Base-by-base conservation (phyloP, 371 early-diverging fungal genomes). In the Mucor ambiguus region DNA sequence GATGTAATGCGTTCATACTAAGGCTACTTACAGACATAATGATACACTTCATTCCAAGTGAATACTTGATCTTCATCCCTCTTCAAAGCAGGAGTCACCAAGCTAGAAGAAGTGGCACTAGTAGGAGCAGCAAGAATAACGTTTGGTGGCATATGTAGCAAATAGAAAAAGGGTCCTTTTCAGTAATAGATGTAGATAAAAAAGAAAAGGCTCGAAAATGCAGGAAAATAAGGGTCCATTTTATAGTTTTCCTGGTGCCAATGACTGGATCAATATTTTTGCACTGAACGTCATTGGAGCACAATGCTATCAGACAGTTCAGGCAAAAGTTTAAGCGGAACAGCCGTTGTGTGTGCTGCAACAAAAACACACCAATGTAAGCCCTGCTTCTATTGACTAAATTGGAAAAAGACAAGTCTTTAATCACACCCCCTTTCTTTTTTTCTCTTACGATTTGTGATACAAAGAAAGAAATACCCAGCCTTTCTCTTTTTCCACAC, bases 21-120 rank as follows among this genome's bases (percentile, higher is more conserved):
- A 41, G 18, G 16, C 37, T 58, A 54, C 67, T 56, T 67, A 71
- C 71, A 71, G 46, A 71, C 71, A 67, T 49, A 71, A 49, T 71
- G 33, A 11, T 59, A 63, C 4, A 71, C 71, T 52, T 71, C 46
- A 12, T 71, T 63, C 71, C 71, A 71, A 24, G 33, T 33, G 30
- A 71, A 70, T 10, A 58, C 52, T 41, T 65, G 58, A 55, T 64
- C 63, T 30, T 63, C 26, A n/a, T 58, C 52, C 43, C 54, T 18
- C 20, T 33, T 12, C 18, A 16, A 29, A 26, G 49, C 20, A 65
- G 60, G 38, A 32, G n/a, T 29, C 10, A 33, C 41, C 12, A 37
- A 35, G 18, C 55, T 22, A 63, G 22, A 16, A 29, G 48, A 32
- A 43, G 48, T 12, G 44, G 41, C 18, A 41, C 41, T 41, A 5